Evolutionary conservation across 768 basidiomycete genomes (phyloP).

Genomic region (Clathrus columnatus): DNA sequence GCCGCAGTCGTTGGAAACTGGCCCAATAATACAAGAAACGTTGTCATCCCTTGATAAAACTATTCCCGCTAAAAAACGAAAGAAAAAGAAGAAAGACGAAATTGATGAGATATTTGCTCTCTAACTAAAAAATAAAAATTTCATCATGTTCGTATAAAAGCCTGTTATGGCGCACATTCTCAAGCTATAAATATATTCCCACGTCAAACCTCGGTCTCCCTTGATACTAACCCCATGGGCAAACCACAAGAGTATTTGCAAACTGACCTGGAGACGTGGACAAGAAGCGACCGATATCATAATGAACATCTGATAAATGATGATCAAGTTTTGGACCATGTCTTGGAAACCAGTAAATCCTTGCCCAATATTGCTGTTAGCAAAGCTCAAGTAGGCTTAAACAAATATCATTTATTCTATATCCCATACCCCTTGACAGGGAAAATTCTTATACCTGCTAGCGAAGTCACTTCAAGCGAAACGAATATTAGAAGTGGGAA

Average conservation of each 20-base stretch:
- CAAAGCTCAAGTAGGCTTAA: not conserved
- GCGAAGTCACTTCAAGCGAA: slow-evolving; percentile 44
- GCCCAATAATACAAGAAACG: too few relatives aligned
- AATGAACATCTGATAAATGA: slow-evolving; percentile 21
- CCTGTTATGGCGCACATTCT: too few relatives aligned
- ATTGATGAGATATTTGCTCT: slow-evolving; percentile 64
- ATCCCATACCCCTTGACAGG: slow-evolving; percentile 25
- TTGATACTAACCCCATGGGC: not conserved
- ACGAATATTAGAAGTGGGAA: slow-evolving; percentile 56
- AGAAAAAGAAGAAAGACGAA: slow-evolving; percentile 38
- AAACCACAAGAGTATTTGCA: not conserved
- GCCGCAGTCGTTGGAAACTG: too few relatives aligned
- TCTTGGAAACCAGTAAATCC: slow-evolving; percentile 7
- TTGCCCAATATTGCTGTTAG: slow-evolving; percentile 14
- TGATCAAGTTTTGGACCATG: slow-evolving; percentile 11
- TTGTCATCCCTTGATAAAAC: not conserved
- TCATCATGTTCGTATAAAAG: not conserved
- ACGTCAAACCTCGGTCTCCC: not conserved
- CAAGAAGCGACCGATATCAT: slow-evolving; percentile 45
- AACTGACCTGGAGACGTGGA: slow-evolving; percentile 33
- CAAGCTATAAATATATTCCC: not conserved
- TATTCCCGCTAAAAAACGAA: slow-evolving; percentile 9
- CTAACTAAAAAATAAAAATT: slow-evolving; percentile 9
- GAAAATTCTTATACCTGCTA: slow-evolving; percentile 48
- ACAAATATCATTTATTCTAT: not conserved